Base-by-base conservation (phyloP, 2,329 filamentous ascomycete species). In the Fragosphaeria purpurea region DNA sequence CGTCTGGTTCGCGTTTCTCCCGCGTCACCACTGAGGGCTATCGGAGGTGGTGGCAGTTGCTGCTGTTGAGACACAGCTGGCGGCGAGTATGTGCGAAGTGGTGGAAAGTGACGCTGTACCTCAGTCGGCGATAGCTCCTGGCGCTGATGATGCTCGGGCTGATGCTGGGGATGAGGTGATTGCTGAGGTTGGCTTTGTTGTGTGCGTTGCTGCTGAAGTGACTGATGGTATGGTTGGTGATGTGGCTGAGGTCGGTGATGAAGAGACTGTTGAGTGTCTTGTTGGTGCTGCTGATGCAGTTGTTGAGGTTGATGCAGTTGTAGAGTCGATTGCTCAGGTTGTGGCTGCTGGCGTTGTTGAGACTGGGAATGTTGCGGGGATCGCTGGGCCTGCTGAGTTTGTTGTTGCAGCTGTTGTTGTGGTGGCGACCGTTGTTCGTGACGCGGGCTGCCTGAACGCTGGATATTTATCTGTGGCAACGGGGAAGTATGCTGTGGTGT, bases 401-500 rank as follows among this genome's bases (percentile, higher is more conserved):
- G 50, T 11, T 41, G 50, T 7, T 50, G 51, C 30, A 38, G 10
- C 8, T 41, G 45, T 11, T 50, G 47, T 41, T 35, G 44, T 4
- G 37, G 42, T 5, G 70, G 30, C 62, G 66, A 41, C 71, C 74
- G 57, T 71, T 77, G 58, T 69, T 73, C n/a, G 70, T 72, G 46
- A 72, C 67, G 46, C 69, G 71, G 44, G 72, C 69, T 56, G 11
- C 34, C 47, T 9, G 48, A 45, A 53, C 75, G 74, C 9, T 77
- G 66, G 22, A 80, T 70, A 53, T 74, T 79, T 59, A 83, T 75
- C 51, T 82, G 77, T 5, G 79, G 76, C 33, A 82, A 63, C 9
- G 70, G 67, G 46, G 69, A 67, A 9, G 70, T 63, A n/a, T 75
- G 71, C 48, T 76, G 76, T 53, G 70, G 67, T 12, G 73, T 71